phyloP scores from a whole-genome alignment of 2,329 filamentous ascomycete genomes.

The Pyrenophora graminea region DNA sequence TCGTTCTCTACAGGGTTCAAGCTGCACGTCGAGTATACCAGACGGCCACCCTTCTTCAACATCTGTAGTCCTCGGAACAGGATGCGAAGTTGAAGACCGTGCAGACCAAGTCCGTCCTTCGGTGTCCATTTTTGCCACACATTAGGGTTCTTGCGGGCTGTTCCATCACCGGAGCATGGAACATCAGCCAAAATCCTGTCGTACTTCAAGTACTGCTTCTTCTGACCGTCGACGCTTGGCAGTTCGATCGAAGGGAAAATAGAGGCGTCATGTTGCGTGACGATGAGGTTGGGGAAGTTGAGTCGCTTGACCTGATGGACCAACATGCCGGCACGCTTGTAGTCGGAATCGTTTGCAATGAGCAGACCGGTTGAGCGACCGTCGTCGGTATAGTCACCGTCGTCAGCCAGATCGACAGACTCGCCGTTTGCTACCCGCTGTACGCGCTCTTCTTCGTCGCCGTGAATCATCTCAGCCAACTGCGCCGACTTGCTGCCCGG shows the following conservation, averaged over 20 bases:
- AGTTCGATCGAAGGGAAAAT: constrained; percentile 92
- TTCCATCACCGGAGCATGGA: constrained; percentile 94
- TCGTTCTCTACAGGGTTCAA: constrained; percentile 99
- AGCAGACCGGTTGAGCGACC: constrained; percentile 89
- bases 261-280: constrained; percentile 97
- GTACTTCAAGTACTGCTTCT: constrained; percentile 85
- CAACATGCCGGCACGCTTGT: constrained; percentile 95
- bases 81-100: constrained; percentile 85
- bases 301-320: constrained; percentile 97
- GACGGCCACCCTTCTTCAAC: constrained; percentile 90
- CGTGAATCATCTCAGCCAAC: constrained; percentile 90
- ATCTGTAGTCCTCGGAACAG: constrained; percentile 91
- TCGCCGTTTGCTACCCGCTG: constrained; percentile 69
- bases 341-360: constrained; percentile 95
- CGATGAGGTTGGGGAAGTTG: constrained; percentile 93
- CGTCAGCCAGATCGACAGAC: constrained; percentile 60
- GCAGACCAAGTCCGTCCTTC: constrained; percentile 82
- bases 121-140: constrained; percentile 96
- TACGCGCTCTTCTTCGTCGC: constrained; percentile 86
- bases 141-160: constrained; percentile 86
- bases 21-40: constrained; percentile 98
- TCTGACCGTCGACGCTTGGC: constrained; percentile 59
- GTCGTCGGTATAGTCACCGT: constrained; percentile 67
- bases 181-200: constrained; percentile 96
- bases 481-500: constrained; percentile 97